Conservation (phyloP, 306 rosid genomes). For the Castanopsis chinensis region DNA sequence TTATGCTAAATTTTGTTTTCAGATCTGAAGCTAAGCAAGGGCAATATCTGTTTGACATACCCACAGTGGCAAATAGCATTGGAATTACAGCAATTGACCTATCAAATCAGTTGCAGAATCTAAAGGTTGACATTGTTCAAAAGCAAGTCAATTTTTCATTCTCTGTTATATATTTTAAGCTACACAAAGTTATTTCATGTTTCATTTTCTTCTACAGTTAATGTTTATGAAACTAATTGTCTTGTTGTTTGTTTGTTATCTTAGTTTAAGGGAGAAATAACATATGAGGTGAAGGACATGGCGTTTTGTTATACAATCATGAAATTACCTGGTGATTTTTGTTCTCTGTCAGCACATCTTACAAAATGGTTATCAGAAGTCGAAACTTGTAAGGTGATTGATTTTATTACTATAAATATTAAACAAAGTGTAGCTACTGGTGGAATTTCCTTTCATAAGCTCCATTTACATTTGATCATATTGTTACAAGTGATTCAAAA, state of each 20-base stretch:
- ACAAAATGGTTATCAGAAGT: conserved; percentile 83
- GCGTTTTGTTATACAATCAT: conserved; percentile 72
- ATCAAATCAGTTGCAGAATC: conserved; percentile 59
- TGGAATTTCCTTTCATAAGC: neutral
- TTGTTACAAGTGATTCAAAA: neutral
- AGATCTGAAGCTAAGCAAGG: conserved; percentile 91
- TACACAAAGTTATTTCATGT: neutral
- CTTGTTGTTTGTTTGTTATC: conserved; percentile 11
- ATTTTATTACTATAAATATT: neutral
- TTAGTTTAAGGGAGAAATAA: conserved; percentile 85
- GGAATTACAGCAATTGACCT: conserved; percentile 61
- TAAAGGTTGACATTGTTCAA: conserved; percentile 58
- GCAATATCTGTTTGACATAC: conserved; percentile 69
- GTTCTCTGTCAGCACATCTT: conserved; percentile 66
- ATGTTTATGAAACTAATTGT: conserved; percentile 11
- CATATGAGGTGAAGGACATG: conserved; percentile 79
- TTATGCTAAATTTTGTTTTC: conserved; percentile 29
- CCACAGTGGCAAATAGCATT: conserved; percentile 67
- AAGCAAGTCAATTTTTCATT: neutral
- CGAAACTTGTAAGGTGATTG: conserved; percentile 75
- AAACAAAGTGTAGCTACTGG: neutral
- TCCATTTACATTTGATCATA: neutral
- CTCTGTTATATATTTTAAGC: neutral
- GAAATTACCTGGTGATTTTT: conserved; percentile 59
- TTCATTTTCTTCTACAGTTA: neutral